These are phyloP conservation scores for Glycine soja DNA, from an alignment of 306 rosid genomes.

Conservation along the genomic window DNA sequence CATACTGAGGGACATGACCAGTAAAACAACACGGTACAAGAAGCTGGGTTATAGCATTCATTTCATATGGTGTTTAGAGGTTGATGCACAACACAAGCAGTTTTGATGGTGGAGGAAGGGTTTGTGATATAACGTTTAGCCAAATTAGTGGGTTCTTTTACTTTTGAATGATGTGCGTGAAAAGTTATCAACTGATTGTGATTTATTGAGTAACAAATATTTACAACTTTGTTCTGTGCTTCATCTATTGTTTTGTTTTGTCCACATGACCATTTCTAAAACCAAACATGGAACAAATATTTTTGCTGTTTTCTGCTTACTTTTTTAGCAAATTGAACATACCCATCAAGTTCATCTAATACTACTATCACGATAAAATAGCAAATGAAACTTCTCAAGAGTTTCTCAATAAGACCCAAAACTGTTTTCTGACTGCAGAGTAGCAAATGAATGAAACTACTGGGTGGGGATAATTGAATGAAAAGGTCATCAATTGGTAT, in stretches of 20 bases:
- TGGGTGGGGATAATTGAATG: neutral
- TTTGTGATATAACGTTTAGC: neutral
- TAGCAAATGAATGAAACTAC: neutral
- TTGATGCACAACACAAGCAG: neutral
- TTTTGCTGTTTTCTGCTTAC: neutral
- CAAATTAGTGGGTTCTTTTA: neutral
- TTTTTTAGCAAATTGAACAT: conserved; percentile 2
- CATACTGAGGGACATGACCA: neutral
- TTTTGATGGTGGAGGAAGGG: neutral
- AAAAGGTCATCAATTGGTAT: neutral
- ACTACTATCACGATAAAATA: conserved; percentile 2
- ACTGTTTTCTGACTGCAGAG: too few species aligned
- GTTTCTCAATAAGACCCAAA: conserved; percentile 5
- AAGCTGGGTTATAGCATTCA: neutral
- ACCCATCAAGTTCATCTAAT: conserved; percentile 7
- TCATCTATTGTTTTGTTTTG: neutral
- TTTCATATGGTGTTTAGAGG: neutral
- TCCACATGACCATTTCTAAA: neutral
- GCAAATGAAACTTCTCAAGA: conserved; percentile 3
- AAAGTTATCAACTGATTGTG: neutral
- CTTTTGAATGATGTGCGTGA: neutral
- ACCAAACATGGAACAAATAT: neutral
- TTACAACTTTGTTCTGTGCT: neutral
- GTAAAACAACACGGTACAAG: neutral
- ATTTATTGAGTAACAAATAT: neutral